Conservation (phyloP, 108 stramenopile species). For the Schizochytrium sp. region DNA sequence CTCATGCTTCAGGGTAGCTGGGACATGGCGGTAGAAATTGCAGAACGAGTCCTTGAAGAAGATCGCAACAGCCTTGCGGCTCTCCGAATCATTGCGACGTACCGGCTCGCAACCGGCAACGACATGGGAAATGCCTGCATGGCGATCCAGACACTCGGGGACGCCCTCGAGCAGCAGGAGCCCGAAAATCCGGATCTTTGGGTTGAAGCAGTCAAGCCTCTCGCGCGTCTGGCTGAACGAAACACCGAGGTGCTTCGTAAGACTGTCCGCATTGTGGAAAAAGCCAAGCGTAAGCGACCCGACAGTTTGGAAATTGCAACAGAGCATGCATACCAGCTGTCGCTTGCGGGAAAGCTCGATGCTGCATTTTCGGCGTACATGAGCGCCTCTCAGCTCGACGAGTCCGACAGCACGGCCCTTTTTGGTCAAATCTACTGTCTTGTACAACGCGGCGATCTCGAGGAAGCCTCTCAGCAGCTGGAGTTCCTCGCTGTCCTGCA, state of each 20-base stretch:
- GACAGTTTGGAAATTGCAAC: background rate
- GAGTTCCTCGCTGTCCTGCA: conserved; percentile 51
- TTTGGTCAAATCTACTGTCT: conserved; percentile 47
- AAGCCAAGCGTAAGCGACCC: conserved; percentile 1
- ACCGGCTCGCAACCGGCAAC: background rate
- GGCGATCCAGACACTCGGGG: conserved; percentile 23
- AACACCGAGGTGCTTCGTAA: conserved; percentile 28
- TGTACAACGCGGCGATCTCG: conserved; percentile 33
- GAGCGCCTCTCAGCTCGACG: conserved; percentile 37
- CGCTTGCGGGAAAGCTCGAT: conserved; percentile 34
- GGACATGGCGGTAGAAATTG: conserved; percentile 41
- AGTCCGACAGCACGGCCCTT: conserved; percentile 38
- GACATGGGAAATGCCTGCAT: background rate
- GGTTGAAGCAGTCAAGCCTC: conserved; percentile 18
- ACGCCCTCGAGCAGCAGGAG: conserved; percentile 32
- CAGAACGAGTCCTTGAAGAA: conserved; percentile 18
- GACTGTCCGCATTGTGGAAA: conserved; percentile 29
- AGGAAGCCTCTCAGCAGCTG: conserved; percentile 56
- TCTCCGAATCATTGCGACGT: background rate
- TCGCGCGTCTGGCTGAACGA: conserved; percentile 33
- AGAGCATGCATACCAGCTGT: conserved; percentile 39
- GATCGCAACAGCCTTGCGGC: conserved; percentile 14
- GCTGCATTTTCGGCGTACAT: conserved; percentile 34
- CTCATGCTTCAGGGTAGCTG: conserved; percentile 37
- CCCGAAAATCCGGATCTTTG: conserved; percentile 30